Conservation (phyloP, 2,329 filamentous ascomycete genomes). For the Neopestalotiopsis sp. region DNA sequence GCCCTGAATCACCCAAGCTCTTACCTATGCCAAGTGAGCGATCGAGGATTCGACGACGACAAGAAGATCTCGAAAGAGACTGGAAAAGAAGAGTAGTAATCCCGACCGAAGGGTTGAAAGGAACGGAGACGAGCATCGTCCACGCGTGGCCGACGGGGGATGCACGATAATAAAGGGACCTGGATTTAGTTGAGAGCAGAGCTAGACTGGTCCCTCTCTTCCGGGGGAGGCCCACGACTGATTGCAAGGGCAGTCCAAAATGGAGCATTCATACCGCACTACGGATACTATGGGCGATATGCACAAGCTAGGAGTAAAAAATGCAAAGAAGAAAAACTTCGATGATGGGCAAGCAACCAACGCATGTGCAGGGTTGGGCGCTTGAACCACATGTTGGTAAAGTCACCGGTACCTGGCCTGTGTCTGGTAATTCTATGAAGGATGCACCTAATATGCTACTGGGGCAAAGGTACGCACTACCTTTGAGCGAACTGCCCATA, state of each 20-base stretch:
- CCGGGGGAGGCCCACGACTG: conserved; percentile 13
- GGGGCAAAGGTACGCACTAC: conserved; percentile 18
- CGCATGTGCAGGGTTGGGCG: conserved; percentile 2
- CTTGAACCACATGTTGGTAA: conserved; percentile 5
- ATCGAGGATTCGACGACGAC: conserved; percentile 24
- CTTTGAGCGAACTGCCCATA: background rate
- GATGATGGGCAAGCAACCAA: background rate
- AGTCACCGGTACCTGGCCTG: conserved; percentile 12
- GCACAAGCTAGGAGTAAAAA: conserved; percentile 1
- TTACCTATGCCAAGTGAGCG: conserved; percentile 21
- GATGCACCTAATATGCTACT: background rate
- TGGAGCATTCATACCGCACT: background rate
- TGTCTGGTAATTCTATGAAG: background rate
- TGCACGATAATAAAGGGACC: conserved; percentile 16
- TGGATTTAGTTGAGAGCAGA: background rate
- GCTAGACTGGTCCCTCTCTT: background rate
- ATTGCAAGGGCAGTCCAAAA: conserved; percentile 4
- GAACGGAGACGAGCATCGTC: conserved; percentile 1
- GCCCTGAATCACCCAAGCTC: conserved; percentile 5
- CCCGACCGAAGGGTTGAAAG: conserved; percentile 17
- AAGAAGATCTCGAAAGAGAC: conserved; percentile 28
- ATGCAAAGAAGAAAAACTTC: conserved; percentile 1
- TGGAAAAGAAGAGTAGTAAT: conserved; percentile 16
- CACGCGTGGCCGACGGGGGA: conserved; percentile 14
- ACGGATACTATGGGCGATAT: background rate